These are phyloP conservation scores for Zelopaecilomyces penicillatus DNA, from an alignment of 2,329 filamentous ascomycete genomes.

Conservation along the genomic window DNA sequence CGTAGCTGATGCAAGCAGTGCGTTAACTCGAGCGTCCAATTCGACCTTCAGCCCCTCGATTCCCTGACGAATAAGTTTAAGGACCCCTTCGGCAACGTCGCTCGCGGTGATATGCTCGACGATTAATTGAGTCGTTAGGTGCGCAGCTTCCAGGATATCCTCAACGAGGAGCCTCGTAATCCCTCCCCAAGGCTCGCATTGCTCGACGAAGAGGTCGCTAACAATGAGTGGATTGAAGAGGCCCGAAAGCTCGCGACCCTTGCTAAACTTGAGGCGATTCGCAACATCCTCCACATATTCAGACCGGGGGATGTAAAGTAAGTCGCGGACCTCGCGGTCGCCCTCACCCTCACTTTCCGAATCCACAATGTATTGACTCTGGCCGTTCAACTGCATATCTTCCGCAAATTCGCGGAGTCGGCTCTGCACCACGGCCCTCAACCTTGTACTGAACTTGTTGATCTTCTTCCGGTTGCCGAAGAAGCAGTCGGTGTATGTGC, in stretches of 20 bases:
- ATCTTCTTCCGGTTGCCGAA: constrained; percentile 16
- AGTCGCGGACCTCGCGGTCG: too few species aligned
- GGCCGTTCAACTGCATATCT: constrained; percentile 16
- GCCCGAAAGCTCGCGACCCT: constrained; percentile 48
- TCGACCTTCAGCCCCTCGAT: constrained; percentile 27
- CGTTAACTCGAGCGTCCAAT: constrained; percentile 31
- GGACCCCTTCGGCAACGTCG: constrained; percentile 28
- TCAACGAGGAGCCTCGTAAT: constrained; percentile 39
- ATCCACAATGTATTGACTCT: constrained; percentile 10
- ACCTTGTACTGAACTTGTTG: constrained; percentile 11
- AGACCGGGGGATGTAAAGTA: constrained; percentile 8
- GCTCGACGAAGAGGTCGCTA: constrained; percentile 46
- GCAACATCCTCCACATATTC: constrained; percentile 33
- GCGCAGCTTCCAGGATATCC: constrained; percentile 38
- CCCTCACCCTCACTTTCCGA: too few species aligned
- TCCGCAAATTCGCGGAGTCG: constrained; percentile 14
- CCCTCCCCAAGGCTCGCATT: constrained; percentile 42
- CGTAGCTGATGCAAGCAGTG: too few species aligned
- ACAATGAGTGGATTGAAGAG: constrained; percentile 50
- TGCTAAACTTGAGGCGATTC: constrained; percentile 28
- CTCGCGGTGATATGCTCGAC: constrained; percentile 30
- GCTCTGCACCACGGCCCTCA: constrained; percentile 19
- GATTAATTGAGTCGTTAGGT: constrained; percentile 38
- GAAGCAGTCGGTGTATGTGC: constrained; percentile 21
- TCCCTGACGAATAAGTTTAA: constrained; percentile 25